Evolutionary conservation across 2,329 filamentous ascomycete genomes (phyloP), one percentile per base, ranked within the genome.

Genomic region (Akanthomyces lecanii): DNA sequence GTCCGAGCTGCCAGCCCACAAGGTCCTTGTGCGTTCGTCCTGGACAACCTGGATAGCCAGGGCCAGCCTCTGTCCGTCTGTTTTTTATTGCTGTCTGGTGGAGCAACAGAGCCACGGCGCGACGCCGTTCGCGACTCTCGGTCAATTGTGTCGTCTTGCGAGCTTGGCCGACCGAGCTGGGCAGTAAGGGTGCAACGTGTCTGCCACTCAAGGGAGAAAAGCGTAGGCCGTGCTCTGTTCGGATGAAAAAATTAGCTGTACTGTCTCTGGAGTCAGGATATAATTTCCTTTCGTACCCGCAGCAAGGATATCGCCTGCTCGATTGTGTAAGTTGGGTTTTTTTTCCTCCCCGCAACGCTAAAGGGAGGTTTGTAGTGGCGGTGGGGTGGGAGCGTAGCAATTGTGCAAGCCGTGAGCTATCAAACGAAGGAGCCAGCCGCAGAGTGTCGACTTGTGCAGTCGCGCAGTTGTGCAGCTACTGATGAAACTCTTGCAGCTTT

Each of bases 21-120:
- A 61, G 51, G 59, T 61, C 47, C 58, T 47, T 42, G 21, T 59
- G 59, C 40, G 42, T 55, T 61, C 50, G 48, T 36, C 40, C 25
- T 44, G 18, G 48, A 47, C 50, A 61, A 61, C 59, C 59, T 55
- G 59, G 59, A 61, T 61, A 61, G 59, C 50, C 50, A 54, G 40
- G 25, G n/a, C 33, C 28, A 33, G 25, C 59, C 51, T 54, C 25
- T 52, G 50, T 44, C 59, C 30, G 59, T 42, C 59, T 61, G 42
- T 55, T 61, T n/a, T 53, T 61, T 42, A 40, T 54, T 61, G 48
- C 23, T 52, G 25, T 33, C 38, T 23, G 36, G 58, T 61, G 58
- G 58, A 47, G 58, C 47, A 33, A 28, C 1, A 45, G 38, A 54
- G 58, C 50, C 58, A 61, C 23, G 40, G 36, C 50, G 50, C 25